Base-by-base conservation (phyloP, 108 stramenopile genomes). In the Mediolabrus comicus region DNA sequence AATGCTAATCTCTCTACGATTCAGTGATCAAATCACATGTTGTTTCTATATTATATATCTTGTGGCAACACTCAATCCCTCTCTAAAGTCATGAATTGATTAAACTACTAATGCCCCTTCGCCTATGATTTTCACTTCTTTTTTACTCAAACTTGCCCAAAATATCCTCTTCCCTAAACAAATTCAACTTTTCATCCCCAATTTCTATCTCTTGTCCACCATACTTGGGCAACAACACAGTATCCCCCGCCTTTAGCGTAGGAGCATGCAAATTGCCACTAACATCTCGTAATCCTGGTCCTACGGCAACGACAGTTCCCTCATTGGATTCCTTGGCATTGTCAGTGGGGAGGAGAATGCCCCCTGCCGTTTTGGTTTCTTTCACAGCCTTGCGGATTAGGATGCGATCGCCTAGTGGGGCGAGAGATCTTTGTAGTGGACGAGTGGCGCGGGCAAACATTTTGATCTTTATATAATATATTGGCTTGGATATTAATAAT, bases 331-430 rank as follows among this genome's bases (percentile, higher is more conserved):
- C 97, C 77, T 94, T 96, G 31, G 86, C 86, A 10, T 86, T 84
- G 75, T 94, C 91, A 14, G 97, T 87, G 2, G 98, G 98, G 36
- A 99, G 87, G 58, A 87, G 89, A 57, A 99, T 84, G 46, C 98
- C 98, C 36, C 92, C 83, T 30, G 97, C 92, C 11, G 97, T 97
- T 81, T 95, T 83, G 26, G 87, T 72, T 80, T 96, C 96, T 46
- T 95, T 94, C 39, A 85, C 81, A 25, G 90, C 90, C 27, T 85
- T 77, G 64, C 92, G 80, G 24, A 99, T 96, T 39, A 99, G 92
- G 56, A 99, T 79, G 27, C 98, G 96, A 82, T 99, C 98, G 29
- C 96, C 97, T 34, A 99, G 85, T 17, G 98, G 98, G 55, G 92
- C 76, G 61, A 98, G 84, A 28, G 74, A 65, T 11, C 90, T 85